phyloP scores from a whole-genome alignment of 2,329 filamentous ascomycete genomes.

The Didymella glomerata region DNA sequence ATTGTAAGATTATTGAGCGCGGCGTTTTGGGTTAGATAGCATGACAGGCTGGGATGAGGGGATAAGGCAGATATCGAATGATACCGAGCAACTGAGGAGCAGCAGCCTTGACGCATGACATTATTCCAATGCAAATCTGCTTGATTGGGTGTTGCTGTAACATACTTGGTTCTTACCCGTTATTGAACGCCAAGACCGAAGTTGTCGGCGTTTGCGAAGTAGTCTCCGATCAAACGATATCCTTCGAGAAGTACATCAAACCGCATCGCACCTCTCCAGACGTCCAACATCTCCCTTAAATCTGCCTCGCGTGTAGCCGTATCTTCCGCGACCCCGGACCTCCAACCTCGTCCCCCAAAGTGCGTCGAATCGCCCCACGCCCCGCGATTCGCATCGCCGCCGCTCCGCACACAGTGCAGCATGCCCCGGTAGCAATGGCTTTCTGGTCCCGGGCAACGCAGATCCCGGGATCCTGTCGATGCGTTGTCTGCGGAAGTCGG shows the following conservation, averaged over 20 bases:
- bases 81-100: background rate
- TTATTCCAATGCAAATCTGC: too few species aligned
- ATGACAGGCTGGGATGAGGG: background rate
- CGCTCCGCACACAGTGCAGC: conserved; percentile 32
- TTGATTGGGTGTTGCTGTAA: too few species aligned
- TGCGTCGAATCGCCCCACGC: conserved; percentile 29
- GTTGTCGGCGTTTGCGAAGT: conserved; percentile 10
- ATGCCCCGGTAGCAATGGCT: conserved; percentile 62
- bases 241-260: background rate
- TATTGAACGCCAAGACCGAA: conserved; percentile 11
- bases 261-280: background rate
- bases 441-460: conserved; percentile 73
- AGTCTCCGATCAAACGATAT: conserved; percentile 20
- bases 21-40: conserved; percentile 30
- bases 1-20: conserved; percentile 31
- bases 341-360: conserved; percentile 12
- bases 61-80: too few species aligned
- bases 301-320: background rate
- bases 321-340: background rate
- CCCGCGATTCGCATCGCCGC: conserved; percentile 30
- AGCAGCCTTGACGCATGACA: too few species aligned
- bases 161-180: too few species aligned
- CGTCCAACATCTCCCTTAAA: background rate
- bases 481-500: conserved; percentile 67
- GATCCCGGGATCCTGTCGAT: conserved; percentile 68